Evolutionary conservation across 1,284 basidiomycete species (phyloP), one percentile per base, ranked within the genome.

Genomic region (Flammula alnicola): DNA sequence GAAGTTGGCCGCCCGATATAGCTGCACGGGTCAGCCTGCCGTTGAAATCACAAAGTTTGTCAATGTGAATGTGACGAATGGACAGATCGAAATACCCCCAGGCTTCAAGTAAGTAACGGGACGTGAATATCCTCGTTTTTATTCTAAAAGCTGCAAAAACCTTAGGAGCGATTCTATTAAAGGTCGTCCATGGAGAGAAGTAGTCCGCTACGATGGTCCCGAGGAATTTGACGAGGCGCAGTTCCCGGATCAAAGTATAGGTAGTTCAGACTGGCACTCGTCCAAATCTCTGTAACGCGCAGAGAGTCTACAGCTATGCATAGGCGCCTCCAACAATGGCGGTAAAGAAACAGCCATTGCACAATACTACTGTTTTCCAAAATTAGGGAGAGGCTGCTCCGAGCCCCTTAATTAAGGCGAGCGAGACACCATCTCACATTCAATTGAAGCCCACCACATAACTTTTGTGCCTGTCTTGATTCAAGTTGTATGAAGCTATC

Each of bases 31-130:
- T 29, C 65, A 68, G 45, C 80, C 87, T 44, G 82, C 84, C n/a
- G 72, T 86, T 19, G 88, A 91, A 68, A 76, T 91, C 39, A 91
- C 88, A 6, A 77, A 75, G 49, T 69, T 76, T 26, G 71, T 81
- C 20, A 68, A 75, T n/a, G 67, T 88, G 38, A 74, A 89, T 57
- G 55, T 72, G 32, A 63, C 68, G 32, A 86, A 85, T n/a, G 88
- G 88, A 3, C 78, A 81, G 60, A 75, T 90, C 4, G 72, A 77
- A 49, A 63, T 89, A 42, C 82, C 84, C 44, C 51, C 69, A 27
- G 62, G 71, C 36, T 51, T 71, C 32, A 75, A 69, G 83, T 81
- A 48, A 31, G 53, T 22, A 19, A 35, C 72, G 64, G 10, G 9
- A 32, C 47, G 31, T 54, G 49, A 14, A 22, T 44, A 23, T 42